Base-by-base conservation (phyloP, 306 rosid genomes). In the Cyamopsis tetragonoloba region DNA sequence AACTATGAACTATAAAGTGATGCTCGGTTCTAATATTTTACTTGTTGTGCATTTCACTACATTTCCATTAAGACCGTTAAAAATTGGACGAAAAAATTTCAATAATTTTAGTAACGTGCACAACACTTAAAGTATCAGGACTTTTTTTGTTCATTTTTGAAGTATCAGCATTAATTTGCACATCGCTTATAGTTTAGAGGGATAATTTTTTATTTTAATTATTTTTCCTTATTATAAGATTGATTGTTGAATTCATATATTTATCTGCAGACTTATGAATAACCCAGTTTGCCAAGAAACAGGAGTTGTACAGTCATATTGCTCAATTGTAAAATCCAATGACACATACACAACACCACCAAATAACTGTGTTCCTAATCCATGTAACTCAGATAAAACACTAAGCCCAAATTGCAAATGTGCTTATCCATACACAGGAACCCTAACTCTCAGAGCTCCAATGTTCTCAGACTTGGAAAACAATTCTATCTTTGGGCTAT, bases 371-470 rank as follows among this genome's bases (percentile, higher is more conserved):
- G 20, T 2, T n/a, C 69, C 56, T 11, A 28, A 13, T 58, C 7
- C 20, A 3, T 91, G 97, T 77, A 42, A n/a, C 62, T 3, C 28
- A 3, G 39, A 62, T 35, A 75, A 68, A 74, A 76, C 37, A 73
- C 38, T 54, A n/a, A 88, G 88, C 77, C 97, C 95, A 18, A 85
- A 71, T 10, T 91, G 97, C 76, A 70, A 4, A 69, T 91, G 97
- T 62, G 79, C 85, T 54, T 80, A 83, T 64, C 88, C 97, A 60
- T 91, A 77, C 67, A 26, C 70, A 4, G 97, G 91, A 62, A 74
- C 68, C 55, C 76, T 91, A 14, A 1, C 2, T 65, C 80, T 91
- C 74, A 75, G 85, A 85, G 84, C 89, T 46, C 85, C 83, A 35
- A 39, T 78, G 34, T 86, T 88, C 82, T 83, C 89, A 7, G 80